These are phyloP conservation scores for Toxicodendron radicans DNA, from an alignment of 345 rosid genomes.

Conservation along the genomic window DNA sequence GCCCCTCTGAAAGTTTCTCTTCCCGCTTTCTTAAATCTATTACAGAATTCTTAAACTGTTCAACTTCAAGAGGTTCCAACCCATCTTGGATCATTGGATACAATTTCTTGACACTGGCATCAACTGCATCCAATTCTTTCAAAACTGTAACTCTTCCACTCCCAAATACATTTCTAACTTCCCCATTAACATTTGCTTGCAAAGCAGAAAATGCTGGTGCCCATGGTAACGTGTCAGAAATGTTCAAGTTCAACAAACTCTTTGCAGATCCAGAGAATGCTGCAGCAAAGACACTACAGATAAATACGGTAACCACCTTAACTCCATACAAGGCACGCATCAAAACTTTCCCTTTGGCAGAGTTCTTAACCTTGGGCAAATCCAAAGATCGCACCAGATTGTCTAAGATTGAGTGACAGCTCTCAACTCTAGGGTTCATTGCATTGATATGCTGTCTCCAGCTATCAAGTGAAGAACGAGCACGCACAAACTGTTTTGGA, in stretches of 20 bases:
- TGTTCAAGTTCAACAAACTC: conserved; percentile 51
- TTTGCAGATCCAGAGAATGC: conserved; percentile 69
- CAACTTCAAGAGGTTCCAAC: conserved; percentile 34
- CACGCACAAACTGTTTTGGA: conserved; percentile 44
- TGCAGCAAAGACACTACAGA: conserved; percentile 71
- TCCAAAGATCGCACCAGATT: conserved; percentile 51
- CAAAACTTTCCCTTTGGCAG: conserved; percentile 81
- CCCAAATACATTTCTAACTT: conserved; percentile 48
- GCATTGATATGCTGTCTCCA: conserved; percentile 72
- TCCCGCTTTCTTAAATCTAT: conserved; percentile 39
- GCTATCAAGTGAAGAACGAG: conserved; percentile 64
- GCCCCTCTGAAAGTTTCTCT: conserved; percentile 64
- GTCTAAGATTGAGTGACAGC: conserved; percentile 55
- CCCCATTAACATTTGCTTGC: conserved; percentile 52
- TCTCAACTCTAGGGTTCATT: conserved; percentile 64
- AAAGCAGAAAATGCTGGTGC: conserved; percentile 51
- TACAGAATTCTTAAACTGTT: conserved; percentile 34
- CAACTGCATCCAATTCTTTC: conserved; percentile 69
- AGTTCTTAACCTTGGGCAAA: conserved; percentile 86
- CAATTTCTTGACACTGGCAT: conserved; percentile 54
- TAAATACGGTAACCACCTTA: conserved; percentile 71
- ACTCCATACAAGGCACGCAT: conserved; percentile 90
- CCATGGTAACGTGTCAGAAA: conserved; percentile 58
- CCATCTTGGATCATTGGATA: conserved; percentile 66
- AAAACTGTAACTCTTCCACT: conserved; percentile 38